These are phyloP conservation scores for Colletotrichum nymphaeae DNA, from an alignment of 2,329 filamentous ascomycete species.

Conservation along the genomic window DNA sequence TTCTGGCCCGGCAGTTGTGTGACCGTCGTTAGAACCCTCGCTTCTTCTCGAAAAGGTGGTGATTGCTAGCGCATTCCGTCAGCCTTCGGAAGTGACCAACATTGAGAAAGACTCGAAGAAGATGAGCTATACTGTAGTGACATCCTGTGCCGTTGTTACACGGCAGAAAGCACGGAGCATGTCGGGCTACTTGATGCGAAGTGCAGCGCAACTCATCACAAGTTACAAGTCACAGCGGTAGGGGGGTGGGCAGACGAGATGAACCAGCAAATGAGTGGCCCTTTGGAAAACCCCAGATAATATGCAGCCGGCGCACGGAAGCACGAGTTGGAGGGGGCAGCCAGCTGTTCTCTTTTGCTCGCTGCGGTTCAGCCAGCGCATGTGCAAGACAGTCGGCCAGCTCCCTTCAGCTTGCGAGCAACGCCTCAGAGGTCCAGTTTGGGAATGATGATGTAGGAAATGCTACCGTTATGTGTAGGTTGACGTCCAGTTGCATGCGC, in stretches of 20 bases:
- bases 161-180: conserved; percentile 28
- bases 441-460: conserved; percentile 6
- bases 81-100: background rate
- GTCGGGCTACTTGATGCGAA: conserved; percentile 24
- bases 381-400: background rate
- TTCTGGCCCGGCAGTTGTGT: too few species aligned
- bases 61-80: background rate
- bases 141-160: conserved; percentile 34
- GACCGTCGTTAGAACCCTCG: background rate
- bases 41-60: background rate
- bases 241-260: conserved; percentile 9
- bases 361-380: background rate
- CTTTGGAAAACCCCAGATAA: conserved; percentile 12
- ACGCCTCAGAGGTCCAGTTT: background rate
- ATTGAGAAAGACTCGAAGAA: background rate
- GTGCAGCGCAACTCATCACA: conserved; percentile 16
- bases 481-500: conserved; percentile 14
- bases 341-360: background rate
- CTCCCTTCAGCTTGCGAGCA: background rate
- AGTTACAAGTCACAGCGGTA: background rate
- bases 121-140: conserved; percentile 9
- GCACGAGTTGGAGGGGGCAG: background rate
- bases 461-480: conserved; percentile 16
- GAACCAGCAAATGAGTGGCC: conserved; percentile 24
- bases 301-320: conserved; percentile 2